phyloP scores from a whole-genome alignment of 1,284 basidiomycete genomes.

The Ceratobasidium sp. region DNA sequence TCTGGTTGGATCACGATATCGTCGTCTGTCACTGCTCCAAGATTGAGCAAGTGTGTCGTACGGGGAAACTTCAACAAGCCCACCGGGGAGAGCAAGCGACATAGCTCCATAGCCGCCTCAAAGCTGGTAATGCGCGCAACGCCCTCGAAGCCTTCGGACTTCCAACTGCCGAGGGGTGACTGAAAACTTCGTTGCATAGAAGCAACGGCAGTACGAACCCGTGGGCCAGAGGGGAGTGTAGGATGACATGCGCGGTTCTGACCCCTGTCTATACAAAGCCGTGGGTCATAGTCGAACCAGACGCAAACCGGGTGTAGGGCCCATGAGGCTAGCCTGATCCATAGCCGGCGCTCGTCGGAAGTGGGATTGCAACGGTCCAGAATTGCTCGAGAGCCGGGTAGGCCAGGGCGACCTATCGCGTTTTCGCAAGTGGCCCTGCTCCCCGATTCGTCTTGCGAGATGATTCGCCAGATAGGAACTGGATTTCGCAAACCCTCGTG shows the following conservation, averaged over 20 bases:
- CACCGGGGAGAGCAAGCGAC: slow-evolving; percentile 55
- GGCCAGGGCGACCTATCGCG: slow-evolving; percentile 53
- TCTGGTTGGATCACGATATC: slow-evolving; percentile 53
- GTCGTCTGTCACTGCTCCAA: slow-evolving; percentile 63
- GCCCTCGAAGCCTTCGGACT: slow-evolving; percentile 58
- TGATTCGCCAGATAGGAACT: slow-evolving; percentile 52
- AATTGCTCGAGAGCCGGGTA: slow-evolving; percentile 53
- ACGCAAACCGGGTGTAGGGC: slow-evolving; percentile 57
- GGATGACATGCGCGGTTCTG: slow-evolving; percentile 64
- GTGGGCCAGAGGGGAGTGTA: slow-evolving; percentile 62
- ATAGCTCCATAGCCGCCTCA: slow-evolving; percentile 58
- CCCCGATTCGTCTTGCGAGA: slow-evolving; percentile 65
- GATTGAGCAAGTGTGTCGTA: slow-evolving; percentile 64
- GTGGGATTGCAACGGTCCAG: slow-evolving; percentile 65
- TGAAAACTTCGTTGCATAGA: slow-evolving; percentile 61
- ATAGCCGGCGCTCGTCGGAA: slow-evolving; percentile 55
- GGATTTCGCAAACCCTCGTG: slow-evolving; percentile 51
- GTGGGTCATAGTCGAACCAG: slow-evolving; percentile 62
- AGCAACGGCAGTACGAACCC: slow-evolving; percentile 62
- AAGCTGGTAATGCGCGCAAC: slow-evolving; percentile 59
- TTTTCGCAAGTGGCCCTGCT: slow-evolving; percentile 60
- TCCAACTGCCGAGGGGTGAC: slow-evolving; percentile 48
- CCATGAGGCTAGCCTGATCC: slow-evolving; percentile 61
- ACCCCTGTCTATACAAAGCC: slow-evolving; percentile 61
- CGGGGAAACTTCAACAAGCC: slow-evolving; percentile 65